phyloP scores from a whole-genome alignment of 2,329 filamentous ascomycete species.

The Teratosphaeria gauchensis region DNA sequence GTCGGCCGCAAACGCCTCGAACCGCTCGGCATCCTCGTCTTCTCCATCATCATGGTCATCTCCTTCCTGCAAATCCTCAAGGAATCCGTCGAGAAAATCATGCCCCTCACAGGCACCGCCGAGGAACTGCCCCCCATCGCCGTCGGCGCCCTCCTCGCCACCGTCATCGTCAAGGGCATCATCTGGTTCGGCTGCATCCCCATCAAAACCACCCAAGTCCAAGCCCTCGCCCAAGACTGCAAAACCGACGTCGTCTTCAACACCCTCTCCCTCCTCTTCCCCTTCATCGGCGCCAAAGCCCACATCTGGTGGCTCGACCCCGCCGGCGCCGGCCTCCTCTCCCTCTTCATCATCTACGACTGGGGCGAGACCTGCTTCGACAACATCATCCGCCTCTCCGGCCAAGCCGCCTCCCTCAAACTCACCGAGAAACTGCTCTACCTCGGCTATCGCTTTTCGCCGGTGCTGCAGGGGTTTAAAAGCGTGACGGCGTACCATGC shows the following conservation, averaged over 20 bases:
- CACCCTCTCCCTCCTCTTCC: slow-evolving; percentile 52
- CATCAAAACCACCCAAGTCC: slow-evolving; percentile 55
- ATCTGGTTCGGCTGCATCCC: slow-evolving; percentile 51
- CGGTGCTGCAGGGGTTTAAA: slow-evolving; percentile 29
- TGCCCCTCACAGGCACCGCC: slow-evolving; percentile 40
- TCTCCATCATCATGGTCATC: slow-evolving; percentile 54
- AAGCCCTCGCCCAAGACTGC: slow-evolving; percentile 54
- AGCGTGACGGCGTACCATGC: slow-evolving; percentile 46
- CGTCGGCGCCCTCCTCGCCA: slow-evolving; percentile 48
- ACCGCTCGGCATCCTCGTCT: slow-evolving; percentile 53
- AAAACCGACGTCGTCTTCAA: slow-evolving; percentile 58
- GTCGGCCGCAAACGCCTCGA: slow-evolving; percentile 49
- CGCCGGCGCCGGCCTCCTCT: slow-evolving; percentile 52
- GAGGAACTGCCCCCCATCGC: slow-evolving; percentile 44
- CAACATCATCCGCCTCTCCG: slow-evolving; percentile 50
- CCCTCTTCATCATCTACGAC: slow-evolving; percentile 59
- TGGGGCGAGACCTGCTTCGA: slow-evolving; percentile 54
- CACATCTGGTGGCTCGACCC: slow-evolving; percentile 60
- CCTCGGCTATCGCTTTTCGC: slow-evolving; percentile 41
- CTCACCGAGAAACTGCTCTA: slow-evolving; percentile 50
- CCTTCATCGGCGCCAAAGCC: slow-evolving; percentile 49
- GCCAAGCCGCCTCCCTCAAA: slow-evolving; percentile 44
- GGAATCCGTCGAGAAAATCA: slow-evolving; percentile 49
- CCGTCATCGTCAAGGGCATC: slow-evolving; percentile 49
- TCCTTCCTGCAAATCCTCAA: slow-evolving; percentile 53